A percentile compares a stretch with the other conserved stretches of the same genome.
Evolutionary conservation across 2,329 filamentous ascomycete species (phyloP).

Genomic region (Thermoascus crustaceus): DNA sequence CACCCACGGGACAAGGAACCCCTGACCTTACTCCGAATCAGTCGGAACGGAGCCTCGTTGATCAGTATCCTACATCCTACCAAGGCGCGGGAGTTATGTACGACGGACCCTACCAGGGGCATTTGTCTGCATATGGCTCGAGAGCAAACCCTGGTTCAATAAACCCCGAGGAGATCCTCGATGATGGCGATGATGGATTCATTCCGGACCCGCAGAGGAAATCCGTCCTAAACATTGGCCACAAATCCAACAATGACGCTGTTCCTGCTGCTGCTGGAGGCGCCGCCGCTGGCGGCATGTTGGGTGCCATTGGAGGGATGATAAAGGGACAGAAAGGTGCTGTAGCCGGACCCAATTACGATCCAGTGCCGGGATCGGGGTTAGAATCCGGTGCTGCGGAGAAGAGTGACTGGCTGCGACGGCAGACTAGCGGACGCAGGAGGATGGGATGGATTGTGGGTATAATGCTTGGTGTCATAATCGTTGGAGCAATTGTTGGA

Average conservation of each 20-base stretch:
- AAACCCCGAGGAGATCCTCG: constrained; percentile 71
- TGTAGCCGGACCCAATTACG: constrained; percentile 44
- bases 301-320: constrained; percentile 35
- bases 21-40: constrained; percentile 23
- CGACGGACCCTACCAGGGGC: constrained; percentile 61
- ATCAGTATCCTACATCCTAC: constrained; percentile 26
- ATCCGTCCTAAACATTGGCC: constrained; percentile 53
- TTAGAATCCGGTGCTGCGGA: constrained; percentile 36
- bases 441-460: constrained; percentile 63
- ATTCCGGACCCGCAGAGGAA: constrained; percentile 47
- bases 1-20: constrained; percentile 24
- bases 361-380: constrained; percentile 40
- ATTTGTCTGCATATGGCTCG: constrained; percentile 45
- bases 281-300: constrained; percentile 32
- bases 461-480: constrained; percentile 30
- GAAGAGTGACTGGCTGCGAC: constrained; percentile 58
- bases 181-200: constrained; percentile 82
- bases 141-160: constrained; percentile 49
- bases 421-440: constrained; percentile 56
- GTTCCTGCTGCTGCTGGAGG: constrained; percentile 37
- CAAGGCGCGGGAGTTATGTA: constrained; percentile 32
- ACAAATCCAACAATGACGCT: constrained; percentile 29
- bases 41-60: constrained; percentile 45
- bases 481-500: constrained; percentile 63
- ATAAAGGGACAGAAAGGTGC: constrained; percentile 33